Conservation (phyloP, 495 filamentous ascomycete species). For the Astrothelium macrocarpum region DNA sequence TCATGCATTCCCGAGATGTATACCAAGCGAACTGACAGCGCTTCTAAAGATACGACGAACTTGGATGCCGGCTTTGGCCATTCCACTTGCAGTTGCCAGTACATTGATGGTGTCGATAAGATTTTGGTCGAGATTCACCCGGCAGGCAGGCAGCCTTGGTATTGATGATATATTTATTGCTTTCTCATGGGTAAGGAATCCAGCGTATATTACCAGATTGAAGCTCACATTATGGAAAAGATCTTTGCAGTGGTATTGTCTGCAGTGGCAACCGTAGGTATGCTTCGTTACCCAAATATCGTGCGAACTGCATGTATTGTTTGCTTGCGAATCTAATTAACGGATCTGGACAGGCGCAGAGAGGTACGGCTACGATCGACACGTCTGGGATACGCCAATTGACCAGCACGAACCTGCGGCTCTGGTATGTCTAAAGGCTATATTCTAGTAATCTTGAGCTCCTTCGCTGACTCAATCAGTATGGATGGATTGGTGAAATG, state of each 20-base stretch:
- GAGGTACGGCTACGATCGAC: conserved; percentile 22
- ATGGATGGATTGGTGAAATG: conserved; percentile 24
- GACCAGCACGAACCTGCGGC: conserved; percentile 13
- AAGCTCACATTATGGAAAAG: conserved; percentile 1
- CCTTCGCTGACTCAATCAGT: neutral
- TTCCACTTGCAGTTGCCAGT: conserved; percentile 10
- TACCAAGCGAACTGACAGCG: neutral
- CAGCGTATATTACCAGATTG: neutral
- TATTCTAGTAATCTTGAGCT: neutral
- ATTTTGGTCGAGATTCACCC: conserved; percentile 14
- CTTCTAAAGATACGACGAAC: neutral
- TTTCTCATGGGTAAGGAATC: conserved; percentile 1
- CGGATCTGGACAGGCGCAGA: conserved; percentile 7
- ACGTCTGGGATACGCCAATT: conserved; percentile 24
- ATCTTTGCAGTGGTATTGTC: conserved; percentile 5
- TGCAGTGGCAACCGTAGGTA: conserved; percentile 1
- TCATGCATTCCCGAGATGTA: neutral
- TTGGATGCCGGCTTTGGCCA: conserved; percentile 14
- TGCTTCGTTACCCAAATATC: neutral
- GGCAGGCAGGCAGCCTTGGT: conserved; percentile 15
- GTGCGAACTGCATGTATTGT: neutral
- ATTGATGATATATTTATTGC: conserved; percentile 19
- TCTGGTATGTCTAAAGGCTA: conserved; percentile 9
- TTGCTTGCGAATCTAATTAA: neutral
- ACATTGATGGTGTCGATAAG: conserved; percentile 13